These are phyloP conservation scores for Aspergillus flavus DNA, from an alignment of 2,329 filamentous ascomycete species.

Conservation along the genomic window DNA sequence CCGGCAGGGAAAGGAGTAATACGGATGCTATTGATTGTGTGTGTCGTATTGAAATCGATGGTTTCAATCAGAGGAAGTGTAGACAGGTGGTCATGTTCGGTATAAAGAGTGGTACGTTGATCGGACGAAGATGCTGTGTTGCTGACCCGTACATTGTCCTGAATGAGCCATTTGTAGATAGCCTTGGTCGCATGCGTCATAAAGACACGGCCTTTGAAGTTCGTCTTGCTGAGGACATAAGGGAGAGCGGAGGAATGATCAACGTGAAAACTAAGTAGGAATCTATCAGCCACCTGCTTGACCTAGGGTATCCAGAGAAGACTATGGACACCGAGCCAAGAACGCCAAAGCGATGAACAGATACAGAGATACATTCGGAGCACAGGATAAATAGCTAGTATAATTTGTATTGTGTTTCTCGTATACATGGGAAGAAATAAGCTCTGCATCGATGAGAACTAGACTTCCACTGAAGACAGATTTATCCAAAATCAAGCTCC, in stretches of 20 bases:
- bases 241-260: conserved; percentile 98
- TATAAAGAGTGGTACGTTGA: conserved; percentile 74
- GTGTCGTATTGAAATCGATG: conserved; percentile 97
- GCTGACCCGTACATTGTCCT: conserved; percentile 90
- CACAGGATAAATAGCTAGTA: conserved; percentile 25
- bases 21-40: conserved; percentile 93
- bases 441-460: background rate
- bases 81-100: conserved; percentile 90
- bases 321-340: conserved; percentile 11
- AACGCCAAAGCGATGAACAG: conserved; percentile 17
- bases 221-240: conserved; percentile 96
- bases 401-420: conserved; percentile 39
- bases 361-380: conserved; percentile 21
- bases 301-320: background rate
- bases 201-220: conserved; percentile 94
- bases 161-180: conserved; percentile 99
- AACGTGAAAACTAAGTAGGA: conserved; percentile 78
- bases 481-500: conserved; percentile 2
- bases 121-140: conserved; percentile 67
- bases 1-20: conserved; percentile 97
- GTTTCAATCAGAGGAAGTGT: conserved; percentile 95
- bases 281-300: conserved; percentile 30
- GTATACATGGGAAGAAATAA: conserved; percentile 34
- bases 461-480: conserved; percentile 10
- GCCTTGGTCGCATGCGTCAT: conserved; percentile 99